A percentile compares a stretch with the other conserved stretches of the same genome.
These are phyloP conservation scores for Calocybe gangraenosa DNA, from an alignment of 768 basidiomycete genomes.

Conservation along the genomic window DNA sequence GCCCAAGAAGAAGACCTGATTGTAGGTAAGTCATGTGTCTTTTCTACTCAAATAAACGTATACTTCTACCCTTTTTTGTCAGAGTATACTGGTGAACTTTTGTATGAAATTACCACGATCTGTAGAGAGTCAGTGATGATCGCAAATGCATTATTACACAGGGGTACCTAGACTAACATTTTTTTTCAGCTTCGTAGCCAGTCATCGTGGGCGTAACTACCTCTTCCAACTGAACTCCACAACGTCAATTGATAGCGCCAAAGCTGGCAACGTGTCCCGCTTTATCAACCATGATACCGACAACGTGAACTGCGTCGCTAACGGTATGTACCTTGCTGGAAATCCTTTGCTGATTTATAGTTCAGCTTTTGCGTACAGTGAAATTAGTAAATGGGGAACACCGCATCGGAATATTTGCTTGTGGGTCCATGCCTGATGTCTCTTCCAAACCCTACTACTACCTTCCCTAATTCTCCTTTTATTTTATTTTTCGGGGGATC, in stretches of 20 bases:
- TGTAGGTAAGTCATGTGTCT: conserved; percentile 28
- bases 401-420: conserved; percentile 58
- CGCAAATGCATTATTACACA: not conserved
- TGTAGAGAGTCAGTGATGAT: conserved; percentile 43
- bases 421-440: conserved; percentile 29
- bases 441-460: not conserved
- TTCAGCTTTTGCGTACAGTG: conserved; percentile 29
- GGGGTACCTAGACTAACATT: not conserved
- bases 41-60: not conserved
- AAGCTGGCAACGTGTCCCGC: conserved; percentile 58
- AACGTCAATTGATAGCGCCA: conserved; percentile 49
- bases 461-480: not conserved
- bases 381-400: conserved; percentile 61
- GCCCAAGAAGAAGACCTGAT: conserved; percentile 44
- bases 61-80: not conserved
- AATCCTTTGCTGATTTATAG: conserved; percentile 1
- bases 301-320: conserved; percentile 41
- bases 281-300: conserved; percentile 58
- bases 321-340: conserved; percentile 28
- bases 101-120: conserved; percentile 42
- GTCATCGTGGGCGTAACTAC: conserved; percentile 55
- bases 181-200: conserved; percentile 34
- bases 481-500: too few species aligned
- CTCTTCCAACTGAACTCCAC: conserved; percentile 49
- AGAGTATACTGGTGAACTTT: conserved; percentile 71